Conservation (phyloP, 2,329 filamentous ascomycete genomes). For the Malbranchea zuffiana region DNA sequence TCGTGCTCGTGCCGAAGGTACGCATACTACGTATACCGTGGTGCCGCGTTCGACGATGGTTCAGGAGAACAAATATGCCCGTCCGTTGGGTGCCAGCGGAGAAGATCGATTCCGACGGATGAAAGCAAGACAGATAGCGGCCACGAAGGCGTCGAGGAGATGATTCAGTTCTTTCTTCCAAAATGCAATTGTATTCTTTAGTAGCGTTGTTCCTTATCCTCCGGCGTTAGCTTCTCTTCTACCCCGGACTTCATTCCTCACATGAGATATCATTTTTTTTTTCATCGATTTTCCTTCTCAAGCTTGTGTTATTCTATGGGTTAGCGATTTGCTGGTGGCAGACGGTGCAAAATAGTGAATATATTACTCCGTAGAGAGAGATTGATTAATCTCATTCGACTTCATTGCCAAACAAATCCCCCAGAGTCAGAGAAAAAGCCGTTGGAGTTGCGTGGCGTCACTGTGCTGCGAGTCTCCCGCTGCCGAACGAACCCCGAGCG, state of each 20-base stretch:
- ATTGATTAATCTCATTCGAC: too few species aligned
- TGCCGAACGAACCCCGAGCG: conserved; percentile 8
- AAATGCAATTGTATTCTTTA: too few species aligned
- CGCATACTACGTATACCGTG: conserved; percentile 51
- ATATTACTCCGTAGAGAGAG: too few species aligned
- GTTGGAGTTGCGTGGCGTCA: too few species aligned
- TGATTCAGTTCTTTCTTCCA: too few species aligned
- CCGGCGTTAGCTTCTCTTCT: neutral
- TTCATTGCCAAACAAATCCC: too few species aligned
- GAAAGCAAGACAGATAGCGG: conserved; percentile 38
- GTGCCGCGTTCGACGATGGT: conserved; percentile 48
- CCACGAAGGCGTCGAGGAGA: conserved; percentile 31
- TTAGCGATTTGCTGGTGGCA: too few species aligned
- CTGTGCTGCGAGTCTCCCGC: neutral
- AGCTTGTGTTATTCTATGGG: too few species aligned
- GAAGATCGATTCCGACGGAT: conserved; percentile 40
- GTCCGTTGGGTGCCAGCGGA: conserved; percentile 37
- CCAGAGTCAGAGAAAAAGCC: too few species aligned
- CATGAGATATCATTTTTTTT: neutral
- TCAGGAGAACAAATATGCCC: conserved; percentile 36
- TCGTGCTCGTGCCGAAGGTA: conserved; percentile 48
- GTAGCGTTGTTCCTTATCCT: neutral
- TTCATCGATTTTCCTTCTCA: conserved; percentile 1
- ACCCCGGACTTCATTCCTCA: too few species aligned
- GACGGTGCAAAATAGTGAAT: too few species aligned